These are phyloP conservation scores for Neurospora sp. DNA, from an alignment of 495 filamentous ascomycete genomes.

Conservation along the genomic window DNA sequence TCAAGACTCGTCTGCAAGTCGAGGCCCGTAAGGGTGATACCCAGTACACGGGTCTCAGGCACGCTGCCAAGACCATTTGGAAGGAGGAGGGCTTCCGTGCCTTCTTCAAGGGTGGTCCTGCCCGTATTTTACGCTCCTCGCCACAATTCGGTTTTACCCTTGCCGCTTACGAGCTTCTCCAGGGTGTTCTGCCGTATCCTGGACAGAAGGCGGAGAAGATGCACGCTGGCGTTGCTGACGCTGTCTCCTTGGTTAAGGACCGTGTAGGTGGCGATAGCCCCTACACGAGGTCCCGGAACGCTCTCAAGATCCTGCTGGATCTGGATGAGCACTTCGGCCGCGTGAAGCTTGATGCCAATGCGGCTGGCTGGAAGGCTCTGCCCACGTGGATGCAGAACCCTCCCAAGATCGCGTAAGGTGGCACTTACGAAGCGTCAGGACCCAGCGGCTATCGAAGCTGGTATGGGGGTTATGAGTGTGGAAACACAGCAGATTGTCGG, in stretches of 20 bases:
- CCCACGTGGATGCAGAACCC: conserved; percentile 29
- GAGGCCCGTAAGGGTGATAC: conserved; percentile 93
- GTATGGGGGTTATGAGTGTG: background rate
- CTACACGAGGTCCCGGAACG: conserved; percentile 79
- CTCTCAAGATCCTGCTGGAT: conserved; percentile 94
- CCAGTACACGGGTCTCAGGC: conserved; percentile 73
- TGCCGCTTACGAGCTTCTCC: conserved; percentile 85
- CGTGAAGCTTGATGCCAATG: conserved; percentile 42
- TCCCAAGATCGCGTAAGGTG: conserved; percentile 4
- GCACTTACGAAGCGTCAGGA: background rate
- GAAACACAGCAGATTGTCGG: background rate
- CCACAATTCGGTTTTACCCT: conserved; percentile 98
- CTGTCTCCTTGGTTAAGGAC: conserved; percentile 25
- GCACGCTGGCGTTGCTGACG: conserved; percentile 34
- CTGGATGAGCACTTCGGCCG: conserved; percentile 84
- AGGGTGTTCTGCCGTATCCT: conserved; percentile 73
- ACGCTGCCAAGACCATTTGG: conserved; percentile 72
- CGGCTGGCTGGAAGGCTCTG: conserved; percentile 39
- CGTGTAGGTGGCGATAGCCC: conserved; percentile 44
- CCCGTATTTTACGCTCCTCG: conserved; percentile 84
- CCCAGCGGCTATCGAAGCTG: background rate
- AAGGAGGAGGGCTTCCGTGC: conserved; percentile 87
- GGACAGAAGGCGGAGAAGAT: conserved; percentile 39
- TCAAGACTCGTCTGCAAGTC: conserved; percentile 96
- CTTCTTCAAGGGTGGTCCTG: conserved; percentile 97